Evolutionary conservation across 768 basidiomycete genomes (phyloP).

Genomic region (Termitomyces sp.): DNA sequence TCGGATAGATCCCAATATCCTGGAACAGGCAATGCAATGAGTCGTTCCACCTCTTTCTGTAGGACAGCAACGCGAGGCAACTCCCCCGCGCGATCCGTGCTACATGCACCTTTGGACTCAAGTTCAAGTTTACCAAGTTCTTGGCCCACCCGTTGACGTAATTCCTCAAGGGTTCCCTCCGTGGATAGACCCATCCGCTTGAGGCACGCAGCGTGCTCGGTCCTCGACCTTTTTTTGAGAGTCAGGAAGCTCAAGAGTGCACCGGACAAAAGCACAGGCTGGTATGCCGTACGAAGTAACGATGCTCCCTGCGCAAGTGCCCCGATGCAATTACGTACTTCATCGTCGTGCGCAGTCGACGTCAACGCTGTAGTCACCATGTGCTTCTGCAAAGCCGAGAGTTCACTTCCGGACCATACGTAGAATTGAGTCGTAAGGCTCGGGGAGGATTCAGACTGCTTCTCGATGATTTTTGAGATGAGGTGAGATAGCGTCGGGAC

Average conservation of each 20-base stretch:
- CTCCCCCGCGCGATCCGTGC: conserved; percentile 28
- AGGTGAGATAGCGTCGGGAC: conserved; percentile 32
- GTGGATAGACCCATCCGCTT: conserved; percentile 36
- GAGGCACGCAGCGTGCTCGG: conserved; percentile 36
- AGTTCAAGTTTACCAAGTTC: conserved; percentile 32
- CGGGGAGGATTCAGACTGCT: conserved; percentile 13
- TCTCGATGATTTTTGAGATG: conserved; percentile 29
- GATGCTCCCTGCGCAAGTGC: conserved; percentile 46
- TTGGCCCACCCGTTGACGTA: conserved; percentile 33
- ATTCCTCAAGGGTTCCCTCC: conserved; percentile 32
- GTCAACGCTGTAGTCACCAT: conserved; percentile 39
- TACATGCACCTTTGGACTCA: conserved; percentile 23
- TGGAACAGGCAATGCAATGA: conserved; percentile 43
- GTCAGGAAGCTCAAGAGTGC: conserved; percentile 38
- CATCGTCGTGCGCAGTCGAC: conserved; percentile 22
- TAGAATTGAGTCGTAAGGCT: conserved; percentile 40
- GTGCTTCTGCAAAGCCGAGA: conserved; percentile 34
- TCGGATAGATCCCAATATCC: conserved; percentile 47
- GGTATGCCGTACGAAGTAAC: conserved; percentile 44
- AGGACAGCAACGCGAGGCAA: conserved; percentile 40
- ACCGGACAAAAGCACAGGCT: conserved; percentile 43
- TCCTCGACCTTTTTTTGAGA: conserved; percentile 30
- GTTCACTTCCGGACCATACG: conserved; percentile 41
- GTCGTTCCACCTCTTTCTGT: conserved; percentile 40
- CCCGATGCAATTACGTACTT: conserved; percentile 46